Base-by-base conservation (phyloP, 2,329 filamentous ascomycete genomes). In the Trichoderma aggressivum region DNA sequence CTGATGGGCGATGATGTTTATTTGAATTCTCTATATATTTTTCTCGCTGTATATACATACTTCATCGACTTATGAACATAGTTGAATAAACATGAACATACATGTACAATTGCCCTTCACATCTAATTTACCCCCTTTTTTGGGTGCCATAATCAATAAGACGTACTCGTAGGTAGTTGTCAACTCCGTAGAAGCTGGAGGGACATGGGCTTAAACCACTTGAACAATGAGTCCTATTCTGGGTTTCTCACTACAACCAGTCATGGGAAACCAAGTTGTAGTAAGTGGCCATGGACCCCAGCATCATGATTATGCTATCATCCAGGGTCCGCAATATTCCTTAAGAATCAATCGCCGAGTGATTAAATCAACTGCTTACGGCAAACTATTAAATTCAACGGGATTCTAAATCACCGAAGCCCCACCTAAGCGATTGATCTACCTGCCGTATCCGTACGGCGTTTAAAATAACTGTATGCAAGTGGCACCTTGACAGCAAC, bases 21-120 rank as follows among this genome's bases (percentile, higher is more conserved):
- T 53, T 36, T 50, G 60, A 32, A 18, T 64, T 70, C n/a, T 64
- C 59, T 70, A 18, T 50, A 58, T 59, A 59, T 60, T 64, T 47
- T 59, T 64, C 24, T 28, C 39, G 32, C 26, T 59, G 36, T 65
- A 65, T 14, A 70, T 70, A 64, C 18, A 21, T 56, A 30, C 53
- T 24, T 26, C 14, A 14, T 55, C 50, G 26, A 58, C 14, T 47
- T 59, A 39, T 28, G 55, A 34, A 64, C 30, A 70, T 70, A 69
- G 28, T 69, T 61, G 36, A 61, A 69, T 26, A 32, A 24, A 60
- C 16, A 60, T 53, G 26, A 12, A 69, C 24, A 60, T 60, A 34
- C 14, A 36, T 53, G 16, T 55, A 39, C 14, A 66, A 39, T 7
- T 43, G 30, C 3, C 34, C 11, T 30, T 24, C 10, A 16, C 14